Conservation (phyloP, 345 rosid genomes). For the Populus davidiana region DNA sequence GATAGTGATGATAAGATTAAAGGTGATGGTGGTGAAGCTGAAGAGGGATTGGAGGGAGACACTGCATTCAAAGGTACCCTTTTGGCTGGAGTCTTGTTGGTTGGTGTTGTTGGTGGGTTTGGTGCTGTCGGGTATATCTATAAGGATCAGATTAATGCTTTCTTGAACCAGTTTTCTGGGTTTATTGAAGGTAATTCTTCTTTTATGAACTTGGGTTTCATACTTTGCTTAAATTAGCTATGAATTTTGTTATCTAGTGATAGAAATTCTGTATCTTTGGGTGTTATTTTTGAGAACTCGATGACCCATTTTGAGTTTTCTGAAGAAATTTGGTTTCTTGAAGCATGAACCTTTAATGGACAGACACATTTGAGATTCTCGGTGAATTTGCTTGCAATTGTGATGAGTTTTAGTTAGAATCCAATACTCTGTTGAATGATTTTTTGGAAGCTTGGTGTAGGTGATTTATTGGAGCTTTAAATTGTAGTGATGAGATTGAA, state of each 20-base stretch:
- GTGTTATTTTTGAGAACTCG: neutral
- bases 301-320: neutral
- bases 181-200: slow-evolving; percentile 65
- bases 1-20: slow-evolving; percentile 27
- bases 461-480: neutral
- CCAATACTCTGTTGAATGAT: neutral
- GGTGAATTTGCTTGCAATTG: neutral
- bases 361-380: neutral
- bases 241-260: neutral
- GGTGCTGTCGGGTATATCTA: slow-evolving; percentile 68
- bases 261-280: neutral
- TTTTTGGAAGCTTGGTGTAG: neutral
- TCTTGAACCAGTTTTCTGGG: slow-evolving; percentile 75
- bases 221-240: neutral
- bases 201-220: neutral
- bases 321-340: neutral
- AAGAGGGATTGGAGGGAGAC: slow-evolving; percentile 40
- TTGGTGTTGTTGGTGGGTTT: slow-evolving; percentile 88
- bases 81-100: slow-evolving; percentile 75
- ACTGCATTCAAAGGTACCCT: slow-evolving; percentile 76
- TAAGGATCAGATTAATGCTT: slow-evolving; percentile 73
- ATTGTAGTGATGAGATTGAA: neutral
- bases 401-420: neutral
- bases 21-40: slow-evolving; percentile 17
- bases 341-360: neutral